Percentiles rank a stretch among this genome's conserved stretches.
Evolutionary conservation across 106 monocot species (phyloP).

Genomic region (Alisma plantagoaquatica): DNA sequence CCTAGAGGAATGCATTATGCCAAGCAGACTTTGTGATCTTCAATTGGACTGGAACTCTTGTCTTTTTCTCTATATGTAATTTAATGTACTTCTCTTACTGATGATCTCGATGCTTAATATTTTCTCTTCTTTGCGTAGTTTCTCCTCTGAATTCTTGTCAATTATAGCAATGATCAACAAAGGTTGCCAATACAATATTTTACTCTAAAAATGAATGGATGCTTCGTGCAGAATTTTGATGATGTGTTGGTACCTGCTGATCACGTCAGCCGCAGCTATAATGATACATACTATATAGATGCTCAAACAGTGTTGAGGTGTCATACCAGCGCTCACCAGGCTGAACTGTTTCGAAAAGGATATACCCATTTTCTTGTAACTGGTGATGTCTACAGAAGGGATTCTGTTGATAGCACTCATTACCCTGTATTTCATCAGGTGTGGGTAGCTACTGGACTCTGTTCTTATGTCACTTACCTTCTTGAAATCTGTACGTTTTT

Average conservation of each 20-base stretch:
- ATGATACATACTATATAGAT: conserved; percentile 96
- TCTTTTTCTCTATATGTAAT: too few species aligned
- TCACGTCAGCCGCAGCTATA: conserved; percentile 98
- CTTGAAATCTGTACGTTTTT: too few species aligned
- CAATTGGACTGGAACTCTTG: too few species aligned
- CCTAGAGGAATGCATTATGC: too few species aligned
- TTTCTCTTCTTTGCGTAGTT: too few species aligned
- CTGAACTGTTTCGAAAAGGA: conserved; percentile 69
- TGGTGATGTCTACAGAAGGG: conserved; percentile 97
- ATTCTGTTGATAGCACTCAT: conserved; percentile 92
- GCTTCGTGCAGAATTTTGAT: conserved; percentile 93
- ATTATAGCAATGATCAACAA: too few species aligned
- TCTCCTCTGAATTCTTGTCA: too few species aligned
- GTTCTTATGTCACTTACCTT: not conserved
- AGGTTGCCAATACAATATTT: not conserved
- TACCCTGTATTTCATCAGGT: conserved; percentile 99
- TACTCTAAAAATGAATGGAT: too few species aligned
- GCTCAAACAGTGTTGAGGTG: conserved; percentile 82
- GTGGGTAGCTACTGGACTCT: not conserved
- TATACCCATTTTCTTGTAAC: conserved; percentile 85
- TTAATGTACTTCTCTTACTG: too few species aligned
- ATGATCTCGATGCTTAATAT: too few species aligned
- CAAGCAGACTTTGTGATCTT: too few species aligned
- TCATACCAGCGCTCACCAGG: conserved; percentile 97
- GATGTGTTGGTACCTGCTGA: conserved; percentile 98